Base-by-base conservation (phyloP, 768 basidiomycete species). In the Symmetrospora coprosmae region DNA sequence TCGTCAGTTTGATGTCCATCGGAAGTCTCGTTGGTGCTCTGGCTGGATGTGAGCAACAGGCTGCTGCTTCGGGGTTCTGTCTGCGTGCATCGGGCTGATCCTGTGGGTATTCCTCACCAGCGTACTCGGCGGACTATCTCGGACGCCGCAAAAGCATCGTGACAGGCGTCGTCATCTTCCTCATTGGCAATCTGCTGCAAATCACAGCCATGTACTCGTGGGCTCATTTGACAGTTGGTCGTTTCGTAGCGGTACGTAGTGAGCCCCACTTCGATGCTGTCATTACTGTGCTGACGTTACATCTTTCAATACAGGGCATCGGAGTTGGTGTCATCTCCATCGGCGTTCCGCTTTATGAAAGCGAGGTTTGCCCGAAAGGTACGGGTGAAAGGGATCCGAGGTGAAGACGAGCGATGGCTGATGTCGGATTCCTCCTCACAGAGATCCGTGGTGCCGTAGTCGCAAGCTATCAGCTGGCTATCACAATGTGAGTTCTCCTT, bases 281-380 rank as follows among this genome's bases (percentile, higher is more conserved):
- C 8, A n/a, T n/a, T n/a, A n/a, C n/a, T n/a, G n/a, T n/a, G n/a
- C n/a, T n/a, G n/a, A n/a, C n/a, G n/a, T n/a, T n/a, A n/a, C 81
- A 83, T 0, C 83, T 0, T 81, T 83, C 75, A 78, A 78, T 53
- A 23, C 4, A 5, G 28, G 46, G 31, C 17, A n/a, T 7, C 37
- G 38, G 28, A 34, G 13, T 31, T 16, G 39, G n/a, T 17, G 40
- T 28, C 39, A 39, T 51, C 30, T 17, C 33, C 8, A 33, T 34
- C 47, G 37, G 50, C 47, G 45, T 19, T 62, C 62, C 46, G 48
- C 60, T 31, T 49, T 79, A 77, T 84, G 82, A 69, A 80, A 83
- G 77, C 81, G 82, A 7, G 84, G 85, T 71, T 0, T 82, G 82
- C 0, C 84, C 84, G 13, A 75, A 80, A n/a, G n/a, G n/a, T n/a